Conservation (phyloP, 2,329 filamentous ascomycete genomes). For the Ceratocystis lukuohia region DNA sequence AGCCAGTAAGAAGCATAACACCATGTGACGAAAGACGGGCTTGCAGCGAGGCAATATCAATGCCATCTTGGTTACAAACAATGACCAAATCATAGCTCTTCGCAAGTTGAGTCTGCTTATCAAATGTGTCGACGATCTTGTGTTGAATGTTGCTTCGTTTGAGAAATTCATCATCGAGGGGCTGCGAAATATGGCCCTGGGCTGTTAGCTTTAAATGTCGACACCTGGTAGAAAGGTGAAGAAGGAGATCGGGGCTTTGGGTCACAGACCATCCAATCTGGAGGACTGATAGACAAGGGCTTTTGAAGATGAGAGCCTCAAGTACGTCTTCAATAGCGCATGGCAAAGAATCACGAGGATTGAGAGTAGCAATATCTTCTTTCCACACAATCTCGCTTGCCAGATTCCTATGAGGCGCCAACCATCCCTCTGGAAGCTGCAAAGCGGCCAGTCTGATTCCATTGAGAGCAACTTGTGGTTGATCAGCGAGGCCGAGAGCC, state of each 20-base stretch:
- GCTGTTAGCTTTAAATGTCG: neutral
- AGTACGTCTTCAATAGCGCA: slow-evolving; percentile 24
- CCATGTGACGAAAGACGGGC: slow-evolving; percentile 5
- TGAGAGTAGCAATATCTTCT: slow-evolving; percentile 26
- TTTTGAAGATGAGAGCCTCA: slow-evolving; percentile 29
- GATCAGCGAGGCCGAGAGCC: slow-evolving; percentile 26
- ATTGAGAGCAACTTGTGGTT: slow-evolving; percentile 32
- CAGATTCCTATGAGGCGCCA: slow-evolving; percentile 37
- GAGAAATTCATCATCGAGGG: neutral
- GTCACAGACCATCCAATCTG: slow-evolving; percentile 26
- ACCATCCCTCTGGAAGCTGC: slow-evolving; percentile 27
- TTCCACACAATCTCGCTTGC: slow-evolving; percentile 38
- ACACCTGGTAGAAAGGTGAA: neutral
- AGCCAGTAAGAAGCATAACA: slow-evolving; percentile 7
- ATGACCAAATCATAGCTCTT: slow-evolving; percentile 10
- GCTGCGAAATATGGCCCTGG: neutral
- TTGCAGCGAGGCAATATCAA: slow-evolving; percentile 11
- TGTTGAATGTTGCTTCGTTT: neutral
- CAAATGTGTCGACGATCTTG: slow-evolving; percentile 10
- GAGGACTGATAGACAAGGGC: slow-evolving; percentile 29
- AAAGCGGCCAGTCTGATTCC: slow-evolving; percentile 30
- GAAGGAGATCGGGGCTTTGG: neutral
- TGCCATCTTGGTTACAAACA: slow-evolving; percentile 6
- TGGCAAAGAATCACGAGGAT: neutral
- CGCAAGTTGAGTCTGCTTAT: neutral